Evolutionary conservation across 2,329 filamentous ascomycete species (phyloP), one percentile per base, ranked within the genome.

Genomic region (Penicillium freii): DNA sequence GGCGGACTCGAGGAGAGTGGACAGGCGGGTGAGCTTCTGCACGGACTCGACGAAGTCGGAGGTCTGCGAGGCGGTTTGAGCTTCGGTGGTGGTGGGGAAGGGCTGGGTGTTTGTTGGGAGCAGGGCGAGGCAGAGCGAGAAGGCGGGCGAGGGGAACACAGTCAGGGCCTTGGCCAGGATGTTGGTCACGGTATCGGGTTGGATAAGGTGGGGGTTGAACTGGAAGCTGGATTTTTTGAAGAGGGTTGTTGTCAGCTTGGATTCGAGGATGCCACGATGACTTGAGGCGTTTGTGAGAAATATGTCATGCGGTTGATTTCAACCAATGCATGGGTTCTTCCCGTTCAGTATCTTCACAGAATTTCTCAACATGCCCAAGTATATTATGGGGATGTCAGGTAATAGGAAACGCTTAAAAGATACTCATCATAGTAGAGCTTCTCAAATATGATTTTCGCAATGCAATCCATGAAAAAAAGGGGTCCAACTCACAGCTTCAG

Each of bases 161-260:
- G 93, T 96, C 75, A 99, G 87, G 66, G 92, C 85, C 84, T 97
- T 99, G 82, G 96, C 92, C 76, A 99, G 91, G 80, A 97, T 90
- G 84, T 97, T 97, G 83, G 94, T 97, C 78, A 94, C 92, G 73
- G 93, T 91, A 79, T 99, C 94, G 73, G 96, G 90, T 82, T 94
- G 93, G 74, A 92, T 87, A 69, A 96, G 91, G 82, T 97, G 92
- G 51, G 94, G 94, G 86, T 99, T 99, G 81, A 99, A 96, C 82
- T 99, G 95, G 84, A 99, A 99, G 65, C 94, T 99, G 69, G 49
- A 53, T 44, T 47, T 44, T 43, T 40, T n/a, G 15, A 19, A 50
- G 25, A 27, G 36, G 27, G 42, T 4, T 40, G 19, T 25, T 43
- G 54, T 65, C 54, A 65, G 64, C 48, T n/a, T 25, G 33, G 23